Base-by-base conservation (phyloP, 164 flowering plant genomes). In the Liquidambar formosana region DNA sequence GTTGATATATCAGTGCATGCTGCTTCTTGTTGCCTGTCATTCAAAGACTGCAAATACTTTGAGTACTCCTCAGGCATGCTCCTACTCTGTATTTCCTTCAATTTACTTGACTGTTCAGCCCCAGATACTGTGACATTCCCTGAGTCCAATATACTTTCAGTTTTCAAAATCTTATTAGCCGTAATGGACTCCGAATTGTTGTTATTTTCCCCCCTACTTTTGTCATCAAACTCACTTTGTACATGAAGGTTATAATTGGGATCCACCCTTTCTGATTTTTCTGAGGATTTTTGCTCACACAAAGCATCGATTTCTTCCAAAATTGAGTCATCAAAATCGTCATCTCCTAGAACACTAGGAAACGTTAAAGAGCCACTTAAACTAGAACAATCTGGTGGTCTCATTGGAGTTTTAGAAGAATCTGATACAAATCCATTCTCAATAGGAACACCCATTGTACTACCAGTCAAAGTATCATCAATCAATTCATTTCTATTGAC, bases 11-110 rank as follows among this genome's bases (percentile, higher is more conserved):
- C 91, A 82, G 82, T 74, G 72, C 90, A 90, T 61, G 97, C 97
- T 25, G 99, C 99, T 72, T 92, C 96, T 73, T 70, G 79, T 71
- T 94, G 99, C 61, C 75, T 86, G 47, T 88, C 94, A 77, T 92
- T 94, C 57, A 94, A 74, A 53, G 92, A 80, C 53, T 81, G 71
- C 74, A 92, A 72, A 71, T 87, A 94, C 54, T 83, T 80, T 21
- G 73, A 69, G 75, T 81, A 92, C 59, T 82, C 83, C 21, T 79
- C 77, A n/a, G 93, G 91, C 87, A 89, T 80, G 67, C 59, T 61
- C 41, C 38, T 71, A 68, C 23, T 63, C 33, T 56, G 49, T 43
- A 47, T 43, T 54, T 57, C 68, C 66, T 57, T 12, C 57, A 13
- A 57, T 57, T 3, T 43, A 71, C 26, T 68, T 72, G 13, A 9